phyloP scores from a whole-genome alignment of 352 stramenopile genomes.

The Phytophthora pistaciae region DNA sequence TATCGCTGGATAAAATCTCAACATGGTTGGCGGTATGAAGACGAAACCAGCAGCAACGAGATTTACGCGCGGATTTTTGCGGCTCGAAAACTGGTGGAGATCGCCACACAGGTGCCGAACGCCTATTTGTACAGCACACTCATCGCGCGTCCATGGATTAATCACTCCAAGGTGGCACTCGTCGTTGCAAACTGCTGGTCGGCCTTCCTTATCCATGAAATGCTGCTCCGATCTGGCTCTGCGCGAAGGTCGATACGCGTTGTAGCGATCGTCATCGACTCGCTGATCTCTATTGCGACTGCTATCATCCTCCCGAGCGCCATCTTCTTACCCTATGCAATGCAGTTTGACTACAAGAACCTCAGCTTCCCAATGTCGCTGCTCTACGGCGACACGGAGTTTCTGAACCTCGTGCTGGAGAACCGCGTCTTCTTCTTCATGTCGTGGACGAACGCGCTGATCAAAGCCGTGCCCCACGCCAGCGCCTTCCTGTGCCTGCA shows the following conservation, averaged over 20 bases:
- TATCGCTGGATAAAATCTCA: not conserved
- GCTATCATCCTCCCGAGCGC: not conserved
- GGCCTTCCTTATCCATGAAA: not conserved
- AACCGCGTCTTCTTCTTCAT: not conserved
- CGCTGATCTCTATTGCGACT: not conserved
- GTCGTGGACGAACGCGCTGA: not conserved
- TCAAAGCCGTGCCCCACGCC: not conserved
- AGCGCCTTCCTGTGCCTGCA: slow-evolving; percentile 1
- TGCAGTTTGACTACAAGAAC: slow-evolving; percentile 32
- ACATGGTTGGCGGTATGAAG: no score
- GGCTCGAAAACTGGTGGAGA: slow-evolving; percentile 9
- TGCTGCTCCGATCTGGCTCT: not conserved
- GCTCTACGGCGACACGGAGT: not conserved
- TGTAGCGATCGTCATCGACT: not conserved
- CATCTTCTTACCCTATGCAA: not conserved
- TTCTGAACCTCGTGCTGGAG: not conserved
- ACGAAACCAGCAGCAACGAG: no score
- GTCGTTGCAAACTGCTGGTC: not conserved
- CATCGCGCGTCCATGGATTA: not conserved
- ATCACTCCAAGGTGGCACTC: not conserved
- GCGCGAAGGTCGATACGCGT: not conserved
- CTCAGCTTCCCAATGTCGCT: slow-evolving; percentile 36
- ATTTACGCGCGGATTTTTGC: not conserved
- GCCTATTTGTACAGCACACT: not conserved
- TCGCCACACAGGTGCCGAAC: not conserved